A percentile compares a stretch with the other conserved stretches of the same genome.
phyloP scores from a whole-genome alignment of 805 yeast species.

The Grigorovia transvaalensis region DNA sequence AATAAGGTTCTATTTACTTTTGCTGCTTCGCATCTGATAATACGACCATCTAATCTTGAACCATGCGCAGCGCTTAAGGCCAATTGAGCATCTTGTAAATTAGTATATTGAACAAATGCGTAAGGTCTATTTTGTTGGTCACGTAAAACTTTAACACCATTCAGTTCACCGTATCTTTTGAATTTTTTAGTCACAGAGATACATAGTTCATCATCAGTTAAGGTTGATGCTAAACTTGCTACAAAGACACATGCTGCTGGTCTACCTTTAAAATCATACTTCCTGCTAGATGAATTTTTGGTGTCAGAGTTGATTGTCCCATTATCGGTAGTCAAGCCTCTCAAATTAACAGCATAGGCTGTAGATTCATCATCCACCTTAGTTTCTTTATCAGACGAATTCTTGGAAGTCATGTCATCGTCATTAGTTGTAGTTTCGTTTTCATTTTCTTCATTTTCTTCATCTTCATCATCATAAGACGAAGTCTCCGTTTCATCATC shows the following conservation, averaged over 20 bases:
- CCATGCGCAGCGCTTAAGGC: conserved; percentile 67
- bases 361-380: conserved; percentile 6
- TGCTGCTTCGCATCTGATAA: conserved; percentile 82
- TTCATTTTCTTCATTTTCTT: not conserved
- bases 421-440: not conserved
- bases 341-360: not conserved
- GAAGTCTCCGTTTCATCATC: conserved; percentile 8
- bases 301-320: not conserved
- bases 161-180: conserved; percentile 56
- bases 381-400: conserved; percentile 5
- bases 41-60: conserved; percentile 58
- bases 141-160: conserved; percentile 70
- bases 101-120: conserved; percentile 81
- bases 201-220: conserved; percentile 59
- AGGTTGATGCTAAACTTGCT: conserved; percentile 60
- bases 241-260: conserved; percentile 87
- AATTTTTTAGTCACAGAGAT: conserved; percentile 61
- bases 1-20: conserved; percentile 81
- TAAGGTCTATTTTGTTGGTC: conserved; percentile 80
- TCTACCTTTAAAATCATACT: conserved; percentile 36
- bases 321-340: not conserved
- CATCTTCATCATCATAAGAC: not conserved
- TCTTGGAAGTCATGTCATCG: not conserved
- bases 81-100: conserved; percentile 53
- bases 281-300: not conserved